Base-by-base conservation (phyloP, 148 eudicot genomes). In the Rhododendron williamsianum region DNA sequence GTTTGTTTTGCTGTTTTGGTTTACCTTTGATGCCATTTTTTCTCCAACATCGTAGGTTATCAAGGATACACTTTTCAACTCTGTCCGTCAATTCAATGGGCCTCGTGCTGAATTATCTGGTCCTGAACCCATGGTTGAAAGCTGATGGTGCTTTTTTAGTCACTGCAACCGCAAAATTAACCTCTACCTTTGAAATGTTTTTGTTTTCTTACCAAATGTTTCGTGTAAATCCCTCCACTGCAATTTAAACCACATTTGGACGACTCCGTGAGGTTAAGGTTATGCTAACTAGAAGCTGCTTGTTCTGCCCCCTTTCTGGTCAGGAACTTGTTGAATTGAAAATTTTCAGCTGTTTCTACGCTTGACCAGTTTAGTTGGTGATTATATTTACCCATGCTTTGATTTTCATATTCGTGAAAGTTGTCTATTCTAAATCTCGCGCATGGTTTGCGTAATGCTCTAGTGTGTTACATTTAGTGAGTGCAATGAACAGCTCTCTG, bases 101-200 rank as follows among this genome's bases (percentile, higher is more conserved):
- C 88, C 92, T 60, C 92, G 78, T 67, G 27, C 92, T 21, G 99
- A 93, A 83, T 89, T 94, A 77, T 91, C 96, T 33, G 96, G 87
- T n/a, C 97, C 97, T 11, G 98, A 96, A 88, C 99, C 99, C 13
- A 96, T 96, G 99, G 90, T 96, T 81, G 98, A 96, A 90, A 84
- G 92, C 81, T 96, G 90, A 92, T 30, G 83, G 35, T 78, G 82
- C 33, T 35, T 41, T 48, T 63, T 33, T 78, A 12, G 60, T 16
- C 38, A 38, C 30, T 30, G 76, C 30, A 23, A 12, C 45, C 1
- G 27, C 51, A 16, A 19, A 69, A 33, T 48, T 15, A 18, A 46
- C 80, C 46, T 48, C 65, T 21, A 6, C 15, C 46, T 60, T 9
- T 35, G 4, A 25, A 51, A 41, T 35, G n/a, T 48, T 81, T 43